Base-by-base conservation (phyloP, 768 basidiomycete genomes). In the Tricholomella constricta region DNA sequence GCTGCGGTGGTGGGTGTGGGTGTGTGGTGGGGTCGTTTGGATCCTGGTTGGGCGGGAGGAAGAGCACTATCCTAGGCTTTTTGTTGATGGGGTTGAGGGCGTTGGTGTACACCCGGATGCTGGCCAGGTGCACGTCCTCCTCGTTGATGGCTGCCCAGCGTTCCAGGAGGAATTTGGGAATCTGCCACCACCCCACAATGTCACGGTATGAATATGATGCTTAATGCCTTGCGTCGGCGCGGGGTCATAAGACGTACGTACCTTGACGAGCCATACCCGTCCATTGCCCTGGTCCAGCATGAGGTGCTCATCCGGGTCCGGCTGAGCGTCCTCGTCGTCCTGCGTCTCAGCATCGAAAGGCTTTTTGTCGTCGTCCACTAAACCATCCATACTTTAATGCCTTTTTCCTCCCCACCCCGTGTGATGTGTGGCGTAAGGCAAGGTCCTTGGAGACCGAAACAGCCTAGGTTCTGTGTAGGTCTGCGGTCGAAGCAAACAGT, bases 221-320 rank as follows among this genome's bases (percentile, higher is more conserved):
- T 2, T 9, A 32, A 3, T 32, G 10, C 9, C 31, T 32, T 32
- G 31, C n/a, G n/a, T n/a, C n/a, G n/a, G n/a, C n/a, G n/a, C n/a
- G n/a, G n/a, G n/a, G n/a, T n/a, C n/a, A n/a, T n/a, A 32, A 32
- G 59, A 46, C 51, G n/a, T 41, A 67, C 77, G 60, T 60, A 90
- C 91, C 82, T 92, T 92, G 63, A 92, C 89, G 37, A 92, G 76
- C 91, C 91, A 94, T 15, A 91, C 86, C 56, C 83, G 73, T 41
- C 90, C 87, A 43, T 83, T 82, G 17, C 85, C 86, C 55, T 84
- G 79, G 66, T 88, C 83, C 31, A 91, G 72, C 80, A 90, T 86
- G n/a, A 94, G 75, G 41, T 84, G 79, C 66, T 92, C 90, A 55
- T 94, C 89, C 1, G 89, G 89, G 61, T 91, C 89, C 0, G 86